A percentile compares a stretch with the other conserved stretches of the same genome.
Conservation (phyloP, 108 stramenopile genomes). For the Nitzschia sp. region DNA sequence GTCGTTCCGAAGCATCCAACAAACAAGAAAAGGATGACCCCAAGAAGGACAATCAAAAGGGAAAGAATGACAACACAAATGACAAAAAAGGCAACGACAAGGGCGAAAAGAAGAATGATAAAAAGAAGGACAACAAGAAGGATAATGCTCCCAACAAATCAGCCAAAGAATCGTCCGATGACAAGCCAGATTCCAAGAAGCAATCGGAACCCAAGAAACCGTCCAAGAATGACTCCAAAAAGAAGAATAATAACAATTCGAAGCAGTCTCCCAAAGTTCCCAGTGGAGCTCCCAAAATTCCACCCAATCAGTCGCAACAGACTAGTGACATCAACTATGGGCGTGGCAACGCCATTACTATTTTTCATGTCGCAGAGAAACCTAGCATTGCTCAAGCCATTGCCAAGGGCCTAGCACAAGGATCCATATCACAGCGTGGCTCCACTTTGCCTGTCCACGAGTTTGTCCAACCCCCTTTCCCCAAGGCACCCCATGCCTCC, state of each 20-base stretch:
- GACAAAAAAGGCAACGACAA: conserved; percentile 33
- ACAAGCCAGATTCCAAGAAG: conserved; percentile 21
- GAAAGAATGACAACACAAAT: conserved; percentile 18
- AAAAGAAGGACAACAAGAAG: conserved; percentile 10
- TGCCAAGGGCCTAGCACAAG: conserved; percentile 59
- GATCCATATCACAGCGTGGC: conserved; percentile 25
- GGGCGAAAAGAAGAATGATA: conserved; percentile 16
- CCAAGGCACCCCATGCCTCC: conserved; percentile 70
- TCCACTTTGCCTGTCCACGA: conserved; percentile 65
- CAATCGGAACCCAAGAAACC: conserved; percentile 13
- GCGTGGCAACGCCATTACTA: conserved; percentile 58
- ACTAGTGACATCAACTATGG: conserved; percentile 79
- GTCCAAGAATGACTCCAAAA: conserved; percentile 19
- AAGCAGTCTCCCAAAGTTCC: not conserved
- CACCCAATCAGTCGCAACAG: conserved; percentile 81
- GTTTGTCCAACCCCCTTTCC: conserved; percentile 62
- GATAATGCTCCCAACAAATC: conserved; percentile 3
- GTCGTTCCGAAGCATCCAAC: not conserved
- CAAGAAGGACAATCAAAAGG: conserved; percentile 2
- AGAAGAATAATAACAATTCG: conserved; percentile 20
- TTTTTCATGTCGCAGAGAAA: conserved; percentile 84
- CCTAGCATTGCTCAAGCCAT: conserved; percentile 85
- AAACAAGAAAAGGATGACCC: conserved; percentile 8
- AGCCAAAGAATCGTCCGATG: conserved; percentile 5
- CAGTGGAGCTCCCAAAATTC: conserved; percentile 36